Percentiles rank a stretch among this genome's conserved stretches.
Conservation (phyloP, 1,284 basidiomycete species). For the Mycena sp. region DNA sequence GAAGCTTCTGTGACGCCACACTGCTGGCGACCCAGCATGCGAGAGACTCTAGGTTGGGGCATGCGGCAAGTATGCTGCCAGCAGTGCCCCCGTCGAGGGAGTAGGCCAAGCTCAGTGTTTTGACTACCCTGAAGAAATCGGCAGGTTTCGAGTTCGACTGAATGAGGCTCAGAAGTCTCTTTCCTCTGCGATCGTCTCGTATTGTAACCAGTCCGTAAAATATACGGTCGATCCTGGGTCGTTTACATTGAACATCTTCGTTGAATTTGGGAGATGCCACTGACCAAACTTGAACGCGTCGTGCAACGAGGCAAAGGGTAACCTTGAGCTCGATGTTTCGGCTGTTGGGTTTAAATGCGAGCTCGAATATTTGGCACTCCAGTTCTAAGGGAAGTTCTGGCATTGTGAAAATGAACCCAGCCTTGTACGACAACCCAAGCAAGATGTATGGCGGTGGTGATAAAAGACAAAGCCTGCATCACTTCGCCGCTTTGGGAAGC, state of each 20-base stretch:
- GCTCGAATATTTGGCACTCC: conserved; percentile 23
- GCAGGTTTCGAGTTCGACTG: background rate
- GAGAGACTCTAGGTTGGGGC: background rate
- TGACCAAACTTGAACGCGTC: conserved; percentile 8
- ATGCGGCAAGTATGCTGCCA: background rate
- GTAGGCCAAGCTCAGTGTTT: background rate
- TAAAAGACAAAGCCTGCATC: too few relatives aligned
- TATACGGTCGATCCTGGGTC: conserved; percentile 8
- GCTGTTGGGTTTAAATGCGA: background rate
- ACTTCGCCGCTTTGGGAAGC: too few relatives aligned
- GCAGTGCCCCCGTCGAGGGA: background rate
- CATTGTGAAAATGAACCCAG: background rate
- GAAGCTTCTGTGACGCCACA: background rate
- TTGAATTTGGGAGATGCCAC: background rate
- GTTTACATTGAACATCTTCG: background rate
- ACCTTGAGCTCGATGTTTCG: background rate
- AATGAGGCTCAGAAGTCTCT: conserved; percentile 9
- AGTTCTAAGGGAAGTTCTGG: conserved; percentile 15
- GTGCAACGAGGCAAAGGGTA: conserved; percentile 1
- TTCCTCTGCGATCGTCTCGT: background rate
- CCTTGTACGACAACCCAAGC: too few relatives aligned
- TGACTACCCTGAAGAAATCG: background rate
- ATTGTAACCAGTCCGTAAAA: conserved; percentile 16
- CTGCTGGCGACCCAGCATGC: background rate
- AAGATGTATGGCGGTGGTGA: too few relatives aligned